Base-by-base conservation (phyloP, 2,329 filamentous ascomycete genomes). In the Teratosphaeria pseudoeucalypti region DNA sequence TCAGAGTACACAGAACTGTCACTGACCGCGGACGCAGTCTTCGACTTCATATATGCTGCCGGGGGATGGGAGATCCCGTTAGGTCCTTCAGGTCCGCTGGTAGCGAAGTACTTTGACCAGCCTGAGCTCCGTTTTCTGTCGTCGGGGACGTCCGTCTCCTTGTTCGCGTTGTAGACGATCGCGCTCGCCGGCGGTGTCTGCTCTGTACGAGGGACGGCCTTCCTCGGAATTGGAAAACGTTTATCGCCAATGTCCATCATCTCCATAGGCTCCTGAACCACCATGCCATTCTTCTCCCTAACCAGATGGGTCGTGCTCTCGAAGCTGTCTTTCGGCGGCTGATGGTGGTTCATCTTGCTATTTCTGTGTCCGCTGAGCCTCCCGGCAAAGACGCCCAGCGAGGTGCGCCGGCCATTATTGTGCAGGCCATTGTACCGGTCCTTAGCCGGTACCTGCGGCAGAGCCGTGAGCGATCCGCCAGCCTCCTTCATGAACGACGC, bases 291-390 rank as follows among this genome's bases (percentile, higher is more conserved):
- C 65, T 80, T 74, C 69, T 83, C 84, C 71, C 82, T 82, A 61
- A 85, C 81, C 61, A 85, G 76, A 62, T 81, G 83, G 67, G 81
- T 79, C 6, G 83, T 83, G 61, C 80, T 82, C 32, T 82, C 81
- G 61, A 81, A 80, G 73, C 85, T 88, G 26, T 74, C 75, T 65
- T 82, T 81, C 32, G 67, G 65, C 32, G 67, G 65, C 32, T 62
- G 54, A 43, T 61, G 52, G 32, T 57, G 60, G 63, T 80, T 77
- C 61, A 78, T 78, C 64, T 79, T 72, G 55, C 76, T 71, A 69
- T 78, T 81, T n/a, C 39, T 6, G 60, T 79, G 77, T 63, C 76
- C 74, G 10, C n/a, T 23, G n/a, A 49, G 6, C 61, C 83, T 84
- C 54, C 87, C 86, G 56, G 74, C 71, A 14, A 80, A 77, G 66